phyloP scores from a whole-genome alignment of 345 rosid genomes.

The Lumnitzera littorea region DNA sequence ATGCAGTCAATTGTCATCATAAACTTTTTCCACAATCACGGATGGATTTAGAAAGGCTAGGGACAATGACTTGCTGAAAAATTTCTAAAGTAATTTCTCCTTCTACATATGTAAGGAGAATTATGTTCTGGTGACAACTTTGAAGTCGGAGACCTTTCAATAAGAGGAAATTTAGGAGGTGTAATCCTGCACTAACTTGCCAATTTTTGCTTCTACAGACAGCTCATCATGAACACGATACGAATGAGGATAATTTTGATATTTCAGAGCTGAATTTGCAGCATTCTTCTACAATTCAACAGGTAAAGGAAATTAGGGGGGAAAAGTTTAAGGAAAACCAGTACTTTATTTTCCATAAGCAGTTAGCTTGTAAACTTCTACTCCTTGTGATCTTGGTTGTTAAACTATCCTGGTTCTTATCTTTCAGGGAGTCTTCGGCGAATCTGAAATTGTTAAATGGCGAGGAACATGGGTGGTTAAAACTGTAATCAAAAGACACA shows the following conservation, averaged over 20 bases:
- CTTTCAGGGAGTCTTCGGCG: slow-evolving; percentile 41
- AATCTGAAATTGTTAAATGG: slow-evolving; percentile 53
- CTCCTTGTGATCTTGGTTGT: not conserved
- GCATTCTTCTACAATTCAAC: slow-evolving; percentile 28
- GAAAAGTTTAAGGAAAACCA: not conserved
- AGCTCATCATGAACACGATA: slow-evolving; percentile 33
- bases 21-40: no score
- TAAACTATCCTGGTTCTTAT: not conserved
- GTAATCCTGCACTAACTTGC: not conserved
- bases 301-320: slow-evolving; percentile 19
- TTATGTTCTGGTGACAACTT: no score
- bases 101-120: no score
- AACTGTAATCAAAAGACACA: slow-evolving; percentile 44
- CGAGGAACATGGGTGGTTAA: slow-evolving; percentile 63
- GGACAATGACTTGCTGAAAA: no score
- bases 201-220: slow-evolving; percentile 23
- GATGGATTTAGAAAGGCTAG: no score
- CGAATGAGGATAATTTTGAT: slow-evolving; percentile 41
- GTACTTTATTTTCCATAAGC: not conserved
- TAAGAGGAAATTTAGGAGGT: not conserved
- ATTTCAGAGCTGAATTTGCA: slow-evolving; percentile 33
- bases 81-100: no score
- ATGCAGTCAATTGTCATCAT: no score
- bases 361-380: not conserved
- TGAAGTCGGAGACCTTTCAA: not conserved